Evolutionary conservation across 164 flowering plant species (phyloP), one percentile per base, ranked within the genome.

Genomic region (Stephania yunnanensis): DNA sequence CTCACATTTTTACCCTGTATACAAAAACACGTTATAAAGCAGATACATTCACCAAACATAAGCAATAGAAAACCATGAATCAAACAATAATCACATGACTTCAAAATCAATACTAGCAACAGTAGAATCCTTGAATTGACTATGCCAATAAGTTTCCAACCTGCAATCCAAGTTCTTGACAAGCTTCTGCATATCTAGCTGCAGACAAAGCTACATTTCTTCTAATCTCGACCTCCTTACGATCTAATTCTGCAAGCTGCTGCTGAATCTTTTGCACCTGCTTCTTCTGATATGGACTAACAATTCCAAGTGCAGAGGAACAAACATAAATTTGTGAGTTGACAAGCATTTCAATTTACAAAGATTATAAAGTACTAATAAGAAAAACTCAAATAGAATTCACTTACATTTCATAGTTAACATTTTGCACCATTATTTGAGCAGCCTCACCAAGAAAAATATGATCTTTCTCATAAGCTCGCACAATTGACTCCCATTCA

Each of bases 361-460:
- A 46, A 70, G 11, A 4, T 52, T 19, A 66, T 20, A 45, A 12
- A 64, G 69, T 31, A 50, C 72, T 17, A 31, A 75, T 8, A 61
- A 52, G 25, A 12, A 30, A 8, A 61, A 64, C 22, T 50, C 31
- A 48, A 5, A 55, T 65, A n/a, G 29, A 36, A 74, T 20, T 77
- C 46, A 64, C 94, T 86, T 86, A 95, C 99, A 95, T 93, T 83
- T 95, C 99, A 84, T 93, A 95, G 74, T 81, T 95, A 11, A 91
- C 98, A 82, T 93, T 93, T 83, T 95, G 99, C 74, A 89, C 87
- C 84, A 95, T 92, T 71, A 90, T 84, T 73, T 91, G 99, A 73
- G 99, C 97, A 87, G 97, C 99, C 85, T 95, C 99, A 66, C 96
- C 99, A 67, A 95, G 94, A 82, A 76, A 93, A 69, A 93, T 81